phyloP scores from a whole-genome alignment of 345 rosid genomes.

The Rhizophora mangle region DNA sequence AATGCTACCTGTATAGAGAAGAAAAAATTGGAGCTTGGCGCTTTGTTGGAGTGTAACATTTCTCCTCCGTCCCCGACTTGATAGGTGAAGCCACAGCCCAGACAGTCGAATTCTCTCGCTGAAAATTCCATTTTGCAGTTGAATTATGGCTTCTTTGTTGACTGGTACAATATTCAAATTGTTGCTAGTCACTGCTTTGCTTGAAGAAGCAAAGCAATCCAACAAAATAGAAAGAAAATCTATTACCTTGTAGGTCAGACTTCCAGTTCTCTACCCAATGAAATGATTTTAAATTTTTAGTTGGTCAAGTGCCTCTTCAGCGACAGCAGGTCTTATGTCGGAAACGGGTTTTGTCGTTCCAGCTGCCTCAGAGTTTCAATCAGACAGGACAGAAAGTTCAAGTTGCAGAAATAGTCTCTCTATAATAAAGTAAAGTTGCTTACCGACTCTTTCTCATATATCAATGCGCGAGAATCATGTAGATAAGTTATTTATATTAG shows the following conservation, averaged over 20 bases:
- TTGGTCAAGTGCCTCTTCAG: conserved; percentile 76
- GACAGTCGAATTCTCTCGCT: conserved; percentile 50
- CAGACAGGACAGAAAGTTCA: neutral
- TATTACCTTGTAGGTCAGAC: conserved; percentile 53
- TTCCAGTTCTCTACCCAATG: conserved; percentile 63
- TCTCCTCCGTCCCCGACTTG: conserved; percentile 41
- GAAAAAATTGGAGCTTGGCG: conserved; percentile 48
- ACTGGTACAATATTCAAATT: no score
- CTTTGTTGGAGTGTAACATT: conserved; percentile 45
- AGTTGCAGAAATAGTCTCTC: no score
- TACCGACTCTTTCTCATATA: no score
- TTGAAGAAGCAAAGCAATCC: neutral
- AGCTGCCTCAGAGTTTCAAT: conserved; percentile 45
- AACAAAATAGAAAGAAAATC: neutral
- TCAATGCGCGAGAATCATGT: no score
- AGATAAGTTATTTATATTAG: no score
- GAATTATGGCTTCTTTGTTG: neutral
- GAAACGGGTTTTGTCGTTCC: conserved; percentile 52
- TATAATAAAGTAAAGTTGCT: neutral
- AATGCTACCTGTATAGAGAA: conserved; percentile 40
- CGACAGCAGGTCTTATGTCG: conserved; percentile 55
- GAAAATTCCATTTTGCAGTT: conserved; percentile 40
- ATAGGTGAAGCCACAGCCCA: conserved; percentile 43
- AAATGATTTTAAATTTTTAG: conserved; percentile 49
- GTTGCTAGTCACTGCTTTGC: no score